Conservation (phyloP, 1,284 basidiomycete genomes). For the Neotropicomus parvogracilis region DNA sequence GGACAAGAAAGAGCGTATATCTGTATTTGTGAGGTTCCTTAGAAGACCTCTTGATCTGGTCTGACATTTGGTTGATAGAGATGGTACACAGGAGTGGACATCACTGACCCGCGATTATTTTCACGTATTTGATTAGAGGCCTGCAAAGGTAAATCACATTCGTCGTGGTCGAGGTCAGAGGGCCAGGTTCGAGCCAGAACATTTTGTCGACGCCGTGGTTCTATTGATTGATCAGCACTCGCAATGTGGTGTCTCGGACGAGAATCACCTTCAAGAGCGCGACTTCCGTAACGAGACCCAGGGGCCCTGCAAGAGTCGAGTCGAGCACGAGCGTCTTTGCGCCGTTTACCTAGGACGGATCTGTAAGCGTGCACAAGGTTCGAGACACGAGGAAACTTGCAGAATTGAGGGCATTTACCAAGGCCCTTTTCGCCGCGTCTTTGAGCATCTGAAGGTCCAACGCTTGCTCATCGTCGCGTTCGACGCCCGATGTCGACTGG, state of each 20-base stretch:
- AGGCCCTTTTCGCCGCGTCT: constrained; percentile 71
- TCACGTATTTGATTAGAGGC: constrained; percentile 81
- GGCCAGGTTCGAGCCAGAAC: constrained; percentile 96
- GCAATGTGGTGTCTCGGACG: background rate
- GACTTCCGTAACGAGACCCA: constrained; percentile 92
- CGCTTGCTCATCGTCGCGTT: constrained; percentile 36
- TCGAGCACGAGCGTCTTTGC: constrained; percentile 96
- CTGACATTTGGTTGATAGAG: constrained; percentile 41
- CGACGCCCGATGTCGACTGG: constrained; percentile 26
- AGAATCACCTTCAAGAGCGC: constrained; percentile 77
- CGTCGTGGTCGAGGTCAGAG: constrained; percentile 77
- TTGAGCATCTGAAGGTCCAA: constrained; percentile 72
- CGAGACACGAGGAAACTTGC: constrained; percentile 39
- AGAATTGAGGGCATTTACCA: constrained; percentile 81
- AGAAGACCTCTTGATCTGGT: constrained; percentile 80
- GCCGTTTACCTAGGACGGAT: constrained; percentile 74
- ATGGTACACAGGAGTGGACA: constrained; percentile 8
- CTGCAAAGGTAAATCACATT: constrained; percentile 94
- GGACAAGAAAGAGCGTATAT: constrained; percentile 89
- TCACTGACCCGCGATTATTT: constrained; percentile 81
- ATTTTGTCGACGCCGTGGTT: constrained; percentile 99
- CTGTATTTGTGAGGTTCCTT: constrained; percentile 69
- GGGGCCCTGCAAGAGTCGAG: constrained; percentile 81
- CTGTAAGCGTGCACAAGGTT: constrained; percentile 6
- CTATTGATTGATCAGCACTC: constrained; percentile 40